These are phyloP conservation scores for Reutealis trisperma DNA, from an alignment of 345 rosid genomes.

Conservation along the genomic window DNA sequence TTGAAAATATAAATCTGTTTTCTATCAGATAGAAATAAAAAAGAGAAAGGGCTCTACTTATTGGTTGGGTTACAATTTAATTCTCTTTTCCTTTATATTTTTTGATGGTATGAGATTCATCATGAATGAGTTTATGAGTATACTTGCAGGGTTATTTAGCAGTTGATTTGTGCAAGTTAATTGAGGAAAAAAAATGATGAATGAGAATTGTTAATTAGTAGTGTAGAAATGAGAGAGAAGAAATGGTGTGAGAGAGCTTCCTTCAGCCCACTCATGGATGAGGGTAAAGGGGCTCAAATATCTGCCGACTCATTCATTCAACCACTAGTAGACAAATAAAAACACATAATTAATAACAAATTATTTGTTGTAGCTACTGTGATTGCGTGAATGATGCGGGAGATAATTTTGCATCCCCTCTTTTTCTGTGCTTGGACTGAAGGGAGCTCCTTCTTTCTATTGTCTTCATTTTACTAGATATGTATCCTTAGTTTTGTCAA, in stretches of 20 bases:
- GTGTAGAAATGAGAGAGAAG: background rate
- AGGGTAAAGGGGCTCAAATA: conserved; percentile 52
- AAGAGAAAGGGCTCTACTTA: background rate
- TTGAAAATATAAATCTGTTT: too few relatives aligned
- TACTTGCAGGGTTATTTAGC: too few relatives aligned
- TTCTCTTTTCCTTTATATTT: too few relatives aligned
- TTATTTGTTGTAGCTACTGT: conserved; percentile 35
- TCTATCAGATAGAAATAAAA: too few relatives aligned
- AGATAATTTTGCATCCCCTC: conserved; percentile 65
- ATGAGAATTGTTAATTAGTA: too few relatives aligned
- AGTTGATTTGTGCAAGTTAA: too few relatives aligned
- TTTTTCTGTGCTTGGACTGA: conserved; percentile 96
- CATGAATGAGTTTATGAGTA: too few relatives aligned
- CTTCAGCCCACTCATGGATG: conserved; percentile 82
- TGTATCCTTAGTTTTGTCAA: too few relatives aligned
- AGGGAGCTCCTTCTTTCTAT: conserved; percentile 91
- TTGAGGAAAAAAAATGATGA: too few relatives aligned
- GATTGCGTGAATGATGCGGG: conserved; percentile 99
- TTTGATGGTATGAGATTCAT: too few relatives aligned
- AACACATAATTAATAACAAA: too few relatives aligned
- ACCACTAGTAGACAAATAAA: conserved; percentile 42
- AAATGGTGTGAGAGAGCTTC: conserved; percentile 67
- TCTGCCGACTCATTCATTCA: conserved; percentile 99
- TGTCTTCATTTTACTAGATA: conserved; percentile 12
- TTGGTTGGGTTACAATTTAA: too few relatives aligned